These are phyloP conservation scores for Prunus kanzakura DNA, from an alignment of 306 rosid species.

Conservation along the genomic window DNA sequence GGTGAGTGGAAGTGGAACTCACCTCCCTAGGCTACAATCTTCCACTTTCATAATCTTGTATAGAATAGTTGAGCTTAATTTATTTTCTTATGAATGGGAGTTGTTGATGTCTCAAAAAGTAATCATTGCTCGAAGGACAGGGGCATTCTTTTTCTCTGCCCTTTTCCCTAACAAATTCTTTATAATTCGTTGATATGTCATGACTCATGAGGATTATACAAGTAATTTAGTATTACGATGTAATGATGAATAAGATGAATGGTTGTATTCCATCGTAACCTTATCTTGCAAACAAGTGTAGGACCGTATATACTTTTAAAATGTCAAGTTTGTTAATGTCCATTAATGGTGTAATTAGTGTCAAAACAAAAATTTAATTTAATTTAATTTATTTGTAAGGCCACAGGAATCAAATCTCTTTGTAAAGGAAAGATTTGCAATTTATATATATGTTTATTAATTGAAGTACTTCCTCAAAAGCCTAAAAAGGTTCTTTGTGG, in stretches of 20 bases:
- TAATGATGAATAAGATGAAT: slow-evolving; percentile 20
- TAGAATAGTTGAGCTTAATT: neutral
- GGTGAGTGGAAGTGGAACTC: slow-evolving; percentile 15
- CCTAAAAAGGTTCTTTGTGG: slow-evolving; percentile 24
- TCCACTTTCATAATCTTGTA: slow-evolving; percentile 1
- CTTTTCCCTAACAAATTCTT: slow-evolving; percentile 8
- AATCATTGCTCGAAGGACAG: slow-evolving; percentile 18
- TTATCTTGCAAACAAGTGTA: neutral
- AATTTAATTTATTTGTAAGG: neutral
- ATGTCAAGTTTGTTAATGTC: slow-evolving; percentile 9
- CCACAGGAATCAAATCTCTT: slow-evolving; percentile 17
- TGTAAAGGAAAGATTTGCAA: slow-evolving; percentile 3
- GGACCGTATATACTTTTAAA: neutral
- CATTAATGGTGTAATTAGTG: slow-evolving; percentile 16
- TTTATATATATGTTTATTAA: neutral
- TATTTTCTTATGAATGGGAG: neutral
- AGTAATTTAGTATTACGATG: slow-evolving; percentile 1
- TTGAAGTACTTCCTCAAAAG: slow-evolving; percentile 7
- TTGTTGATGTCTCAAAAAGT: slow-evolving; percentile 7
- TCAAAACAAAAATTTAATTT: neutral
- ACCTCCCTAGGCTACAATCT: slow-evolving; percentile 12
- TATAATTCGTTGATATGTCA: slow-evolving; percentile 7
- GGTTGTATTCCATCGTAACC: slow-evolving; percentile 9
- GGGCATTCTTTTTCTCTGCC: neutral
- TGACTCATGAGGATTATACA: neutral